Base-by-base conservation (phyloP, 352 stramenopile genomes). In the Phytophthora citricola region DNA sequence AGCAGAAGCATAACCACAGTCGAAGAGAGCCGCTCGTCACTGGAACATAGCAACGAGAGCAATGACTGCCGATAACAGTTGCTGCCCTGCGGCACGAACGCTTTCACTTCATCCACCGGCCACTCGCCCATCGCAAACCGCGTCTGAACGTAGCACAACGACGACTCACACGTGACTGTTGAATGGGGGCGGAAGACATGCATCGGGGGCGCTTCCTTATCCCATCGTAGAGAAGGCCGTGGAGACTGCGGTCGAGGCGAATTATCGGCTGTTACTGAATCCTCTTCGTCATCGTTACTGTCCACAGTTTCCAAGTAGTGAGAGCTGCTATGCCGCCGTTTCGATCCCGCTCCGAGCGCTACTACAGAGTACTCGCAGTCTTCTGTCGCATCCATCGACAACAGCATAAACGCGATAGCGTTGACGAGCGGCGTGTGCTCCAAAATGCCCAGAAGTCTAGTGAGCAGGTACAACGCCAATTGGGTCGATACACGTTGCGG, bases 391-490 rank as follows among this genome's bases (percentile, higher is more conserved):
- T 96, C 85, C 0, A 78, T 69, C 12, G 78, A 88, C 27, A 94
- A 55, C 8, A 94, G 47, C 87, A 96, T 85, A 66, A 93, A 92
- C 0, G 73, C 64, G 20, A 90, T 81, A 2, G 88, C 88, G 54
- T 96, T 94, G 17, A 96, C 76, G 5, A 96, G 77, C 43, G 88
- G 86, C n/a, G 83, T 73, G 59, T 96, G 84, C 58, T 93, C 82
- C 26, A 94, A 65, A 53, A 93, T 90, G 4, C 81, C 83, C n/a
- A 91, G 36, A 39, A 94, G 52, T 43, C 87, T 68, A 39, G 83
- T 91, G 26, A 96, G 75, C 29, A 96, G 63, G 50, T 93, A 94
- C 20, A 94, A 65, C 49, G 85, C 86, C 20, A 96, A 69, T 11
- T 83, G 72, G 22, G 88, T 94, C 4, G 85, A 94, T 11, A 96